A percentile compares a stretch with the other conserved stretches of the same genome.
These are phyloP conservation scores for Lignosus rhinocerotis DNA, from an alignment of 1,284 basidiomycete genomes.

Conservation along the genomic window DNA sequence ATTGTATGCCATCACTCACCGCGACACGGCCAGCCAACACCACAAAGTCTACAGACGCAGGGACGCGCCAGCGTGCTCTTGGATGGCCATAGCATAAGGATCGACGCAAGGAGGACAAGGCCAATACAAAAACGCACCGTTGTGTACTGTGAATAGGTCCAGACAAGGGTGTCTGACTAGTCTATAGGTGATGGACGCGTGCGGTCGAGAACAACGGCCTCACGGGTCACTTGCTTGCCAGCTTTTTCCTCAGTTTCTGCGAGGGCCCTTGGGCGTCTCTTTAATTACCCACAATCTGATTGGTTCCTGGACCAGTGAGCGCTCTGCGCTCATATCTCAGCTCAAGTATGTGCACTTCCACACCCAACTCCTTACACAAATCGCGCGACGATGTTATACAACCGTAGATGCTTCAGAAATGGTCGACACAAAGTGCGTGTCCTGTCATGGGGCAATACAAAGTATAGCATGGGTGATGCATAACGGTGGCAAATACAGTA, in stretches of 20 bases:
- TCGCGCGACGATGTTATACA: slow-evolving; percentile 14
- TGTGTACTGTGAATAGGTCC: neutral
- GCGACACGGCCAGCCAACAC: slow-evolving; percentile 38
- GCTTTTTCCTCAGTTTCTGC: slow-evolving; percentile 18
- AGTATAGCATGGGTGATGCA: slow-evolving; percentile 38
- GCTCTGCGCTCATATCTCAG: too few relatives aligned
- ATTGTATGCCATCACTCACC: slow-evolving; percentile 42
- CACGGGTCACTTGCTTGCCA: slow-evolving; percentile 1
- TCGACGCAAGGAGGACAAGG: neutral
- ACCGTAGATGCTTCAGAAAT: slow-evolving; percentile 20
- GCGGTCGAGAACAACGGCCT: slow-evolving; percentile 8
- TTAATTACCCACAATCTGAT: slow-evolving; percentile 6
- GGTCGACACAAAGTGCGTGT: slow-evolving; percentile 17
- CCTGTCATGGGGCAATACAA: slow-evolving; percentile 38
- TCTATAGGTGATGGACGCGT: slow-evolving; percentile 13
- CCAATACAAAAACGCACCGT: neutral
- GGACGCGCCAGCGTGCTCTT: slow-evolving; percentile 23
- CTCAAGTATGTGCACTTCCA: neutral
- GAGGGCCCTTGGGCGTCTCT: slow-evolving; percentile 9
- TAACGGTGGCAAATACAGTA: slow-evolving; percentile 31
- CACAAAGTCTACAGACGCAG: slow-evolving; percentile 14
- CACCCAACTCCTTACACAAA: neutral
- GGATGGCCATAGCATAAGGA: neutral
- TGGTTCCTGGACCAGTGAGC: slow-evolving; percentile 1
- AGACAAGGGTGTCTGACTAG: slow-evolving; percentile 12